Percentiles rank a stretch among this genome's conserved stretches.
phyloP scores from a whole-genome alignment of 2,329 filamentous ascomycete genomes.

The Microdochium paspali region DNA sequence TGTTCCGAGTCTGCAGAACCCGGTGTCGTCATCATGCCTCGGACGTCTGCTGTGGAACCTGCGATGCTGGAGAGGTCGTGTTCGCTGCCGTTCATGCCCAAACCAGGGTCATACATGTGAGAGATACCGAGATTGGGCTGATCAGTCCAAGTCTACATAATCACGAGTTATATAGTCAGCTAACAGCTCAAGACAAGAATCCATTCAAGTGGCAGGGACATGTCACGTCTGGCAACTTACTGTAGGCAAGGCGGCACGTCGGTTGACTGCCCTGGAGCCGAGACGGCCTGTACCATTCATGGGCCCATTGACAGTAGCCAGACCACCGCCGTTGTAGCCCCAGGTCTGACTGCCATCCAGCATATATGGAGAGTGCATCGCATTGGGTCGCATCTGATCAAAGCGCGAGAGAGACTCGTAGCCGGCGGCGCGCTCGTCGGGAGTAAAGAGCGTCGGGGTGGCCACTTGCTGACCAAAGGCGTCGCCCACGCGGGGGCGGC shows the following conservation, averaged over 20 bases:
- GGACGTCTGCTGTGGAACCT: constrained; percentile 24
- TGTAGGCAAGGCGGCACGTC: constrained; percentile 58
- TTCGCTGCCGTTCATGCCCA: constrained; percentile 29
- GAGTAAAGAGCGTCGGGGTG: constrained; percentile 56
- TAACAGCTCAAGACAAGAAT: constrained; percentile 5
- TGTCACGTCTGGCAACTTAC: constrained; percentile 41
- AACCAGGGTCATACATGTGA: constrained; percentile 21
- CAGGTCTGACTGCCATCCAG: constrained; percentile 69
- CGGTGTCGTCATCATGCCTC: constrained; percentile 31
- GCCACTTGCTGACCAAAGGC: constrained; percentile 51
- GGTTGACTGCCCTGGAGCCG: constrained; percentile 34
- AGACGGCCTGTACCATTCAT: constrained; percentile 55
- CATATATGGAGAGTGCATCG: constrained; percentile 36
- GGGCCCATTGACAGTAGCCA: constrained; percentile 51
- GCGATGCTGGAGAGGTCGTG: constrained; percentile 21
- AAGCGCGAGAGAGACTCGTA: constrained; percentile 39
- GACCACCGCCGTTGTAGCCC: constrained; percentile 59
- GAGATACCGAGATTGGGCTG: constrained; percentile 29
- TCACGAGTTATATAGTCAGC: not conserved
- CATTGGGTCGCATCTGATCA: constrained; percentile 20
- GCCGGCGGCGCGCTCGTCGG: constrained; percentile 58
- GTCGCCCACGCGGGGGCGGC: constrained; percentile 72
- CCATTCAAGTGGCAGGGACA: constrained; percentile 5
- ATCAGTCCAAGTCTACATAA: constrained; percentile 39
- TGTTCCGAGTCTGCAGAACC: constrained; percentile 60